Conservation (phyloP, 139 green algal species). For the Auxenochlorella protothecoides region DNA sequence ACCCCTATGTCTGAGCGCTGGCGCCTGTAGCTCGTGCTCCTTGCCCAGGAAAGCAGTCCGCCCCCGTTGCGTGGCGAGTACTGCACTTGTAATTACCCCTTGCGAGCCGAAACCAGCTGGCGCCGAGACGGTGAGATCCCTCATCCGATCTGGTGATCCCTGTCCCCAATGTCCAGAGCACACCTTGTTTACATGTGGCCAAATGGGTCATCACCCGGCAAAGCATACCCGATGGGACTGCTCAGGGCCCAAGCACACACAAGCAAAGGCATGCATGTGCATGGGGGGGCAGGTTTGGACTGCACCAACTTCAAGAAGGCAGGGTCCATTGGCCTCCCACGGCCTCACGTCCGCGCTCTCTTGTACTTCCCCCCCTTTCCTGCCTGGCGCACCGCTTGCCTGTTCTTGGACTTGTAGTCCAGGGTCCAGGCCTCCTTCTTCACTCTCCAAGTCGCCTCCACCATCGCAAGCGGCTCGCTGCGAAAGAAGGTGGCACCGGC, state of each 20-base stretch:
- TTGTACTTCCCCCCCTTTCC: neutral
- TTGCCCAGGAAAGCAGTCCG: neutral
- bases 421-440: slow-evolving; percentile 6
- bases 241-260: too few relatives aligned
- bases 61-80: too few relatives aligned
- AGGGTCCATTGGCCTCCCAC: too few relatives aligned
- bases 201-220: too few relatives aligned
- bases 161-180: too few relatives aligned
- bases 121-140: too few relatives aligned
- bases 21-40: neutral
- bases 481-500: slow-evolving; percentile 12
- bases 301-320: neutral
- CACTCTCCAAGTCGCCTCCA: slow-evolving; percentile 18
- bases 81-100: too few relatives aligned
- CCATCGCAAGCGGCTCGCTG: slow-evolving; percentile 11
- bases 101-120: too few relatives aligned
- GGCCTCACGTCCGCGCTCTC: too few relatives aligned
- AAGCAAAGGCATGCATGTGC: neutral
- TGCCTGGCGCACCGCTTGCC: slow-evolving; percentile 16
- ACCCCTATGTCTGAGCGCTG: slow-evolving; percentile 46
- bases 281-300: neutral
- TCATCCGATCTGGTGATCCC: too few relatives aligned
- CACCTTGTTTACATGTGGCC: too few relatives aligned
- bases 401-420: slow-evolving; percentile 15
- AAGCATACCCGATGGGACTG: too few relatives aligned